Conservation (phyloP, 331 rosid genomes). For the Rhamnella rubrinervis region DNA sequence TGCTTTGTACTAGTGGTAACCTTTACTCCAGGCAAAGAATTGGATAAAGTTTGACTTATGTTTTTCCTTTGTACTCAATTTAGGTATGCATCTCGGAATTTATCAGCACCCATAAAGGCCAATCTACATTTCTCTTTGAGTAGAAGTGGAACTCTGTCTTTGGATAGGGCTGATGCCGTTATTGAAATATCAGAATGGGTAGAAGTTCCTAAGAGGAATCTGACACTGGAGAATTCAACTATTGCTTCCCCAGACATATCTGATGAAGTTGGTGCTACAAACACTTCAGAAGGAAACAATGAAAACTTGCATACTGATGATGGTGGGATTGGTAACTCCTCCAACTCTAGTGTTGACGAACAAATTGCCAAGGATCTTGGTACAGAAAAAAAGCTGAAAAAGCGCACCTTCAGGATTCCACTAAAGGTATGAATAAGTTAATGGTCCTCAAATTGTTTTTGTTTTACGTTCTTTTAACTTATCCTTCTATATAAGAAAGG, state of each 20-base stretch:
- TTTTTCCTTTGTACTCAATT: constrained; percentile 17
- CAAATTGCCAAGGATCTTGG: constrained; percentile 44
- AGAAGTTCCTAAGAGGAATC: constrained; percentile 75
- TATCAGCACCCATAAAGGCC: constrained; percentile 88
- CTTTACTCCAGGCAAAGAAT: constrained; percentile 4
- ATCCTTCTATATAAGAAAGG: no score
- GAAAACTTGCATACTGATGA: constrained; percentile 51
- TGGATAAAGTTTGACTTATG: constrained; percentile 20
- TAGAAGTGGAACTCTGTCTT: constrained; percentile 86
- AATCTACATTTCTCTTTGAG: constrained; percentile 87
- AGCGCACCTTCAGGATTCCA: constrained; percentile 82
- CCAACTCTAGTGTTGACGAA: constrained; percentile 51
- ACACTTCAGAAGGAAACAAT: constrained; percentile 56
- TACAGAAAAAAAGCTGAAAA: constrained; percentile 77
- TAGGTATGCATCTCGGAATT: constrained; percentile 82
- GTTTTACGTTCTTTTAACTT: no score
- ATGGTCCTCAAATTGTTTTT: background rate
- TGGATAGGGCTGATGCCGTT: constrained; percentile 94
- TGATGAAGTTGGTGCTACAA: constrained; percentile 52
- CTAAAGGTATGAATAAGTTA: constrained; percentile 58
- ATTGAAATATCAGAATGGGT: constrained; percentile 93
- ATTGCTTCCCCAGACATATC: constrained; percentile 50
- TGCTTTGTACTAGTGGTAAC: background rate
- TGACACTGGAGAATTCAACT: constrained; percentile 75
- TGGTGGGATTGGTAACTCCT: constrained; percentile 40